Base-by-base conservation (phyloP, 2,329 filamentous ascomycete genomes). In the Myriosclerotinia scirpicola region DNA sequence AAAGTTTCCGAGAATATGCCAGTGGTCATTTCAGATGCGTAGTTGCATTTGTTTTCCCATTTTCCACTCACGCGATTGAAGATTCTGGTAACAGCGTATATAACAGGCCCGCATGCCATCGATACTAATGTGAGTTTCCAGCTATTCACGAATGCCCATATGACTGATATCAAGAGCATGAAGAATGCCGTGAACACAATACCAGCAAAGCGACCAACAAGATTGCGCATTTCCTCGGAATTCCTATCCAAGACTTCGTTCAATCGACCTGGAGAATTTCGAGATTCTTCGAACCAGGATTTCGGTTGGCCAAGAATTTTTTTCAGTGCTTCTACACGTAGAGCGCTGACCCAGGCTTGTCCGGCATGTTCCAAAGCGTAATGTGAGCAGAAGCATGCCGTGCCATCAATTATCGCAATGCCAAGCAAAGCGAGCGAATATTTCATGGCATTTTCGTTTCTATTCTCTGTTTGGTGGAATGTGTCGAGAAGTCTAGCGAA, bases 61-160 rank as follows among this genome's bases (percentile, higher is more conserved):
- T 83, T 85, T 12, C 84, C 84, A 71, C 86, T 90, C 12, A 90
- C 81, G 2, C 79, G 75, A 0, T 90, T 84, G 71, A 92, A 93
- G 0, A 82, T 80, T 69, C 87, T 85, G 0, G 90, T 89, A 0
- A 90, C 82, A 1, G 77, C 81, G 64, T 90, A 86, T 54, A 96
- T 83, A 15, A 91, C 78, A 0, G 92, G 92, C 0, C 85, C 81
- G 55, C 86, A 86, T 0, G 87, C 83, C 8, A 97, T 79, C 1
- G 90, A 86, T 17, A 97, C 89, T 0, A 97, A 80, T 0, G 92
- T 91, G 40, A 97, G 80, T 74, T 90, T 90, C 92, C 93, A 97
- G 54, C 88, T 89, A 40, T 90, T 84, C 0, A 82, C 76, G 20
- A 96, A 77, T 5, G 91, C 88, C 93, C 93, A 97, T 2, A 84